These are phyloP conservation scores for Spathaspora gorwiae DNA, from an alignment of 805 yeast genomes.

Conservation along the genomic window DNA sequence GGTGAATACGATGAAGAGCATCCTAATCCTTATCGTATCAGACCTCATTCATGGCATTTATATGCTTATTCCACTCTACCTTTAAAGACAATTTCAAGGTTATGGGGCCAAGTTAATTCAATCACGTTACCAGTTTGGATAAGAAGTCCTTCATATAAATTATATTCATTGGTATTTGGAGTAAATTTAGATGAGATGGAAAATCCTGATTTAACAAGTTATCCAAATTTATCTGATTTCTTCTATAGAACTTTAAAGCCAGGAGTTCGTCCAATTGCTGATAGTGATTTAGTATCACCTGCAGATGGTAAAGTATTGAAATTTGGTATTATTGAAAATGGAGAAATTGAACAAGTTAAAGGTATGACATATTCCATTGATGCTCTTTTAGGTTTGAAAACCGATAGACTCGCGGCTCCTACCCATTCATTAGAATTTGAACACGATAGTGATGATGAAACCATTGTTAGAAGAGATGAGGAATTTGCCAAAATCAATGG, in stretches of 20 bases:
- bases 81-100: slow-evolving; percentile 79
- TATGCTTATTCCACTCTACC: slow-evolving; percentile 90
- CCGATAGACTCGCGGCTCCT: slow-evolving; percentile 50
- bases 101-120: slow-evolving; percentile 91
- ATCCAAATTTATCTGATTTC: slow-evolving; percentile 81
- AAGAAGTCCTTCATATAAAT: slow-evolving; percentile 72
- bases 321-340: slow-evolving; percentile 74
- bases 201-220: slow-evolving; percentile 71
- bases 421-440: slow-evolving; percentile 45
- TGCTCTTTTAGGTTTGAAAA: slow-evolving; percentile 70
- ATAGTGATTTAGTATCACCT: slow-evolving; percentile 73
- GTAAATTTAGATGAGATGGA: slow-evolving; percentile 86
- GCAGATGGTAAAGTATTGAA: slow-evolving; percentile 90
- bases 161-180: slow-evolving; percentile 79
- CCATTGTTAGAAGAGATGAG: slow-evolving; percentile 49
- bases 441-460: slow-evolving; percentile 35
- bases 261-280: slow-evolving; percentile 72
- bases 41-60: slow-evolving; percentile 82
- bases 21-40: slow-evolving; percentile 37
- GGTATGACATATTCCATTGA: slow-evolving; percentile 91
- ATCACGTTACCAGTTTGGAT: slow-evolving; percentile 84
- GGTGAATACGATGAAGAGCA: slow-evolving; percentile 29
- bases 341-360: slow-evolving; percentile 93
- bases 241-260: slow-evolving; percentile 80
- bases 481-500: slow-evolving; percentile 80